Evolutionary conservation across 805 yeast genomes (phyloP), one percentile per base, ranked within the genome.

Genomic region (Candida nanaspora): DNA sequence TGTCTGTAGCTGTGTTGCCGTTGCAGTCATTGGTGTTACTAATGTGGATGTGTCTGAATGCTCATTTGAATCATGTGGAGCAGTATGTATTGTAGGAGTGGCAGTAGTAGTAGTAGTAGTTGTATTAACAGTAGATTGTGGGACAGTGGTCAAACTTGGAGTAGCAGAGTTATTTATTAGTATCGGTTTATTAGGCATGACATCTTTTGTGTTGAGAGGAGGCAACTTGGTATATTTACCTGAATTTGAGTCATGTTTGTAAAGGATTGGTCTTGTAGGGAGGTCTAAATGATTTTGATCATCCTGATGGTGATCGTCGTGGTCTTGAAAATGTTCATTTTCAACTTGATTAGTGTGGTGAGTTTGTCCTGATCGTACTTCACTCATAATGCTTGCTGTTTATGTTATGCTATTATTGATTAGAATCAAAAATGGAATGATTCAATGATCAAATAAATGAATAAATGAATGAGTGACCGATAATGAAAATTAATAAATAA

Each of bases 201-300:
- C 30, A 27, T 13, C 30, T 27, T 13, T 13, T 13, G 36, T 35
- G 9, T 49, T 42, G 25, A 55, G 34, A 8, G 50, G 54, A 6
- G 60, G 57, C 21, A 55, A 38, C n/a, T 41, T 40, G 3, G 52
- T 34, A n/a, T 43, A 40, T 27, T 45, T 49, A 5, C 27, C n/a
- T 7, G 9, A 11, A 21, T 21, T 33, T 7, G 36, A 33, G n/a
- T 33, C 18, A 21, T 33, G 18, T 22, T 33, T 21, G 19, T 31
- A 31, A 11, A 31, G 13, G 16, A 18, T 19, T 6, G 34, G 34
- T 15, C 34, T 16, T n/a, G 9, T 31, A 4, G 34, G 34, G 4
- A 18, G 4, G 3, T 31, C 23, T 11, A 31, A 31, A 3, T 18
- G 3, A 31, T 10, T 11, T 18, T 21, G 14, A 11, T 23, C 27